Evolutionary conservation across 495 filamentous ascomycete genomes (phyloP).

Genomic region (Talaromyces thailandensis): DNA sequence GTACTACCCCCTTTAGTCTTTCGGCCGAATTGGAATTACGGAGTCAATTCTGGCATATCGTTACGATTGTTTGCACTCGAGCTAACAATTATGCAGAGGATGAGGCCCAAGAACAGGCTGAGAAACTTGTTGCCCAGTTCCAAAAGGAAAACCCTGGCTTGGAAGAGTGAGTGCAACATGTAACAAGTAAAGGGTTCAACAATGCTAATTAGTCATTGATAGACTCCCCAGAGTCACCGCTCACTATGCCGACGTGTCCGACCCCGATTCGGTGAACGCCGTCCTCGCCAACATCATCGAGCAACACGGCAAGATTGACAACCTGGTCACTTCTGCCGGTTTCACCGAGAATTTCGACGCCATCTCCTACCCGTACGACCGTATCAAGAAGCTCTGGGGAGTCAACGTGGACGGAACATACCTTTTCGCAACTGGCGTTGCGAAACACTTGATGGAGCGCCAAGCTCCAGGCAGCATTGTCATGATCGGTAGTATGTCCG

Average conservation of each 20-base stretch:
- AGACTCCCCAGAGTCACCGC: conserved; percentile 78
- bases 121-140: conserved; percentile 63
- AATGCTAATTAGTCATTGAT: background rate
- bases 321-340: conserved; percentile 89
- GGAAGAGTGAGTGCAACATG: conserved; percentile 43
- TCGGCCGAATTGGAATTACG: background rate
- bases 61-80: background rate
- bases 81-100: conserved; percentile 47
- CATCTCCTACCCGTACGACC: conserved; percentile 76
- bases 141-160: conserved; percentile 66
- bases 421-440: conserved; percentile 74
- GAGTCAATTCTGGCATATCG: background rate
- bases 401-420: conserved; percentile 96
- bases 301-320: conserved; percentile 74
- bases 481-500: conserved; percentile 93
- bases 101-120: conserved; percentile 70
- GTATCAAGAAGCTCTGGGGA: conserved; percentile 84
- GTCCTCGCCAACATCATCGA: conserved; percentile 61
- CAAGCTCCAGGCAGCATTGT: conserved; percentile 76
- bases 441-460: conserved; percentile 80
- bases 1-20: conserved; percentile 17
- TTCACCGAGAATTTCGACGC: conserved; percentile 95
- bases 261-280: conserved; percentile 61
- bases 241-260: conserved; percentile 81
- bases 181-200: background rate